Conservation (phyloP, 805 yeast species). For the Lachancea waltii region DNA sequence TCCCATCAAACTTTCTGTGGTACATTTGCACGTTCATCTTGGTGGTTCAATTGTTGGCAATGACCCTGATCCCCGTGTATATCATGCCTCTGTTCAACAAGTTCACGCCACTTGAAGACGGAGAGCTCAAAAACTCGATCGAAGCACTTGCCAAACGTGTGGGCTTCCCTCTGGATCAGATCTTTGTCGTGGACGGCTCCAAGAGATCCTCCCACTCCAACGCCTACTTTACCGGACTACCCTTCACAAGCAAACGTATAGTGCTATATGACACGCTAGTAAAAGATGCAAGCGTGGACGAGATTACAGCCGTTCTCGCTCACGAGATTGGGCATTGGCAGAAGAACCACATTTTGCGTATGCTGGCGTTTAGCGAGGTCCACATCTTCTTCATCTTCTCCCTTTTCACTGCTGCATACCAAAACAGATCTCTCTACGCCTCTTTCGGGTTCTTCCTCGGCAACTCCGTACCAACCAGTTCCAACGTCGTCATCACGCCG, state of each 20-base stretch:
- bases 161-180: conserved; percentile 77
- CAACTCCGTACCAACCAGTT: conserved; percentile 2
- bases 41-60: conserved; percentile 61
- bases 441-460: conserved; percentile 64
- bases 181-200: conserved; percentile 94
- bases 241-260: conserved; percentile 88
- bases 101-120: conserved; percentile 82
- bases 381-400: conserved; percentile 62
- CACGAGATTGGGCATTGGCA: conserved; percentile 99
- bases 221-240: conserved; percentile 93
- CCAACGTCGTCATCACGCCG: conserved; percentile 25
- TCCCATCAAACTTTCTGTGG: conserved; percentile 74
- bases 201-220: conserved; percentile 94
- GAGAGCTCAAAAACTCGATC: conserved; percentile 76
- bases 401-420: conserved; percentile 71
- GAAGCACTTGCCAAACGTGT: conserved; percentile 70
- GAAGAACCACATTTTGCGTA: conserved; percentile 75
- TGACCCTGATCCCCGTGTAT: conserved; percentile 74
- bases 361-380: conserved; percentile 57
- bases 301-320: conserved; percentile 92
- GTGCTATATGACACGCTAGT: conserved; percentile 90
- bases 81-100: conserved; percentile 93
- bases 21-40: conserved; percentile 72
- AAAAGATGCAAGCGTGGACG: conserved; percentile 64
- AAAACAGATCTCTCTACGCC: conserved; percentile 68